Evolutionary conservation across 257 asterid species (phyloP), one percentile per base, ranked within the genome.

Genomic region (Solanum infundibuliforme): DNA sequence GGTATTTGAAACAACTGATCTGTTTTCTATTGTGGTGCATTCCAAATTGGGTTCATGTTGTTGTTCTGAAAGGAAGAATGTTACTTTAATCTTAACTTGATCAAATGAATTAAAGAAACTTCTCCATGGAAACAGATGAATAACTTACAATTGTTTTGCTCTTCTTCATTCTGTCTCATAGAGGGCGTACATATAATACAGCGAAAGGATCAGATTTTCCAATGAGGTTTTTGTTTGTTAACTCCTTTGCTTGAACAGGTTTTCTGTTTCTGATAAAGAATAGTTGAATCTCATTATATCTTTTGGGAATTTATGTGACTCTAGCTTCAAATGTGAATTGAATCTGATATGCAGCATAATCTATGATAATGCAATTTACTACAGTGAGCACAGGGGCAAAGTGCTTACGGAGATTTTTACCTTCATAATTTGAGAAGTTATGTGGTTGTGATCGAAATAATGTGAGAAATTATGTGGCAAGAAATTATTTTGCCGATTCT

Each of bases 171-270:
- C 86, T 87, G 88, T 89, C 91, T 7, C 92, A 96, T 12, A 95
- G 88, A 23, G 99, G 99, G 25, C 97, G 95, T 46, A 94, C 87
- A 87, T 83, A 96, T 62, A 97, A 46, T 90, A 89, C 89, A 14
- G 97, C 95, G 84, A 88, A 96, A 8, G 99, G 98, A 88, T 97
- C 99, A 1, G 98, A 97, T 93, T 97, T 97, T 32, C 99, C 98
- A 52, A 97, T 88, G 7, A 97, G 14, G 88, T 97, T 98, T 86
- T 93, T 97, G 41, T 96, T 96, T 52, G 94, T 93, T 39, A 97
- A 84, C 12, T 93, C 98, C 92, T 97, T 96, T 6, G 95, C 99
- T 87, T 95, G 95, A 71, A 97, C 92, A 75, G 93, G 97, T 94
- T 97, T 41, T 16, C 62, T 77, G 62, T 41, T 77, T 43, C 65